A percentile compares a stretch with the other conserved stretches of the same genome.
phyloP scores from a whole-genome alignment of 176 grass and related monocot species.

The Juncus inflexus region DNA sequence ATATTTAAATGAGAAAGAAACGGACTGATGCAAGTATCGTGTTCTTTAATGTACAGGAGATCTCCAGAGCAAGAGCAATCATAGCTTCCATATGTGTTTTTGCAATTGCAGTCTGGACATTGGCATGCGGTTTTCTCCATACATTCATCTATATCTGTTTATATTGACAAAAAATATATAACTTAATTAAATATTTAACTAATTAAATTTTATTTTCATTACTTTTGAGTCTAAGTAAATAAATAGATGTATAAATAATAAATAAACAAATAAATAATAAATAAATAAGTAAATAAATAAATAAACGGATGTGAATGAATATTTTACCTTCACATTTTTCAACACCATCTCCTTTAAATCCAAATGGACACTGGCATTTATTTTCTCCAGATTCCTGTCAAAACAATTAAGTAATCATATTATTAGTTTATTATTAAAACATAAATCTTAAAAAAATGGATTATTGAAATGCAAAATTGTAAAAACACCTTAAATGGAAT shows the following conservation, averaged over 20 bases:
- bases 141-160: slow-evolving; percentile 38
- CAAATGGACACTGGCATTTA: slow-evolving; percentile 31
- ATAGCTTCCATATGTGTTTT: slow-evolving; percentile 40
- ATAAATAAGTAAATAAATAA: too few relatives aligned
- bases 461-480: background rate
- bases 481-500: background rate
- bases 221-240: background rate
- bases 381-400: slow-evolving; percentile 21
- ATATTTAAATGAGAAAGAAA: background rate
- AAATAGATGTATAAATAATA: background rate
- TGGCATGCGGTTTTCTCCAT: slow-evolving; percentile 40
- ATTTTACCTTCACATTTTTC: slow-evolving; percentile 31
- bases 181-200: background rate
- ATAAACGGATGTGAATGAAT: too few relatives aligned
- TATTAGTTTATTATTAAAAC: background rate
- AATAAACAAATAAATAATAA: background rate
- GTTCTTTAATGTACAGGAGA: slow-evolving; percentile 35
- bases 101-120: slow-evolving; percentile 40
- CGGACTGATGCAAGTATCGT: slow-evolving; percentile 40
- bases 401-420: background rate
- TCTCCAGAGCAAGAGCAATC: slow-evolving; percentile 26
- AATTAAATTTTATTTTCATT: background rate
- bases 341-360: slow-evolving; percentile 31
- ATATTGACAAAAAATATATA: background rate
- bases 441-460: background rate